A percentile compares a stretch with the other conserved stretches of the same genome.
Conservation (phyloP, 2,329 filamentous ascomycete species). For the Rachicladosporium sp. region DNA sequence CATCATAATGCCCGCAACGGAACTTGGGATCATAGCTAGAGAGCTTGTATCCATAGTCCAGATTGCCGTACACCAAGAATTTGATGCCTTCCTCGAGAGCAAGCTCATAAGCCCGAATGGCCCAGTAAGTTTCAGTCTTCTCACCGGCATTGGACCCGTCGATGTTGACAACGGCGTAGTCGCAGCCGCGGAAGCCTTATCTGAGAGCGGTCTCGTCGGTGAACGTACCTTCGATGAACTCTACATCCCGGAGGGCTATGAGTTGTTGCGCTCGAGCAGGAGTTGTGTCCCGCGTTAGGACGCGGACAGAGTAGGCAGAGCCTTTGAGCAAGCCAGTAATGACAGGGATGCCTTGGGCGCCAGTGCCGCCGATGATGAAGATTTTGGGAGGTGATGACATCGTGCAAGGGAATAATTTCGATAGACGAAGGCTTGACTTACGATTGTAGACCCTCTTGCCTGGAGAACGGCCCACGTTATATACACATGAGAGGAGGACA, state of each 20-base stretch:
- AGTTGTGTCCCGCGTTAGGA: constrained; percentile 36
- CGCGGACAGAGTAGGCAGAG: constrained; percentile 32
- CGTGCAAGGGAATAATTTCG: background rate
- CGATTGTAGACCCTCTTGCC: no score
- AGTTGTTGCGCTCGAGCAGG: constrained; percentile 33
- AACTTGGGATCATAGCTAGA: constrained; percentile 34
- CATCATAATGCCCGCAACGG: constrained; percentile 38
- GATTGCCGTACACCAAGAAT: constrained; percentile 37
- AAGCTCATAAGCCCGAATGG: constrained; percentile 26
- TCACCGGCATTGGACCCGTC: constrained; percentile 43
- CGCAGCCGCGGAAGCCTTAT: constrained; percentile 32
- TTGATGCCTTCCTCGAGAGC: constrained; percentile 25
- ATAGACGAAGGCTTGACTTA: no score
- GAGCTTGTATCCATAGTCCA: constrained; percentile 40
- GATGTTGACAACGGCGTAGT: constrained; percentile 43
- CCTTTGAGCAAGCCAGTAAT: constrained; percentile 23
- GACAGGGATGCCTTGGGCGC: constrained; percentile 17
- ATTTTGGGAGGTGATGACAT: constrained; percentile 12
- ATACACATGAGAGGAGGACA: no score
- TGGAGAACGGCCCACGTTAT: no score
- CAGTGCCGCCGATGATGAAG: constrained; percentile 17
- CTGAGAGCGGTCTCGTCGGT: constrained; percentile 35
- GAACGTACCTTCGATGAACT: constrained; percentile 37
- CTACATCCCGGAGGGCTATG: constrained; percentile 32
- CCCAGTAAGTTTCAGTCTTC: constrained; percentile 39